These are phyloP conservation scores for Lactarius akahatsu DNA, from an alignment of 768 basidiomycete species.

Conservation along the genomic window DNA sequence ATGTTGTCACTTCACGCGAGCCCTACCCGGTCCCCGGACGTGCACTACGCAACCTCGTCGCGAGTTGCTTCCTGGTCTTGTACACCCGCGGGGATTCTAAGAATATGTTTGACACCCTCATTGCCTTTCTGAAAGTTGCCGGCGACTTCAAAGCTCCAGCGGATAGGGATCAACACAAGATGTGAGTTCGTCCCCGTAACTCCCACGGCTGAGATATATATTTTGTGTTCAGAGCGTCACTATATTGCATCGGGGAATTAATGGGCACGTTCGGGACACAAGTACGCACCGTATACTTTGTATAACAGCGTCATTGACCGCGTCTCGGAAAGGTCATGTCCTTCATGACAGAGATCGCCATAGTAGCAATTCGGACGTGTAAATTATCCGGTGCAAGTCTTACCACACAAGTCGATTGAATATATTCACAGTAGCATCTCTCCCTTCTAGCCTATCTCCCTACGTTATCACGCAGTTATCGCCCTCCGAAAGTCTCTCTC, in stretches of 20 bases:
- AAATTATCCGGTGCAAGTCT: conserved; percentile 69
- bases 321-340: conserved; percentile 81
- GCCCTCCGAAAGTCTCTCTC: conserved; percentile 77
- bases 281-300: conserved; percentile 45
- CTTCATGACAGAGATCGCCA: conserved; percentile 81
- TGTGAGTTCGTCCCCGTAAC: conserved; percentile 47
- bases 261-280: conserved; percentile 85
- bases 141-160: conserved; percentile 67
- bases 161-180: conserved; percentile 56
- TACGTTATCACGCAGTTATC: conserved; percentile 77
- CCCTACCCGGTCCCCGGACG: conserved; percentile 84
- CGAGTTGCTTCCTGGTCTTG: conserved; percentile 70
- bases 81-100: conserved; percentile 82
- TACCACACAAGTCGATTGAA: not conserved
- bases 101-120: conserved; percentile 83
- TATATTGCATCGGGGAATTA: conserved; percentile 85
- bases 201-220: conserved; percentile 1
- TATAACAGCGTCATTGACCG: conserved; percentile 4
- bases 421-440: conserved; percentile 12
- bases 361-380: conserved; percentile 62
- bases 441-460: conserved; percentile 61
- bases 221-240: conserved; percentile 58
- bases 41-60: conserved; percentile 74
- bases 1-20: conserved; percentile 61
- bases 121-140: conserved; percentile 70